Evolutionary conservation across 495 filamentous ascomycete species (phyloP).

Genomic region (Trichocladium uniseriatum): DNA sequence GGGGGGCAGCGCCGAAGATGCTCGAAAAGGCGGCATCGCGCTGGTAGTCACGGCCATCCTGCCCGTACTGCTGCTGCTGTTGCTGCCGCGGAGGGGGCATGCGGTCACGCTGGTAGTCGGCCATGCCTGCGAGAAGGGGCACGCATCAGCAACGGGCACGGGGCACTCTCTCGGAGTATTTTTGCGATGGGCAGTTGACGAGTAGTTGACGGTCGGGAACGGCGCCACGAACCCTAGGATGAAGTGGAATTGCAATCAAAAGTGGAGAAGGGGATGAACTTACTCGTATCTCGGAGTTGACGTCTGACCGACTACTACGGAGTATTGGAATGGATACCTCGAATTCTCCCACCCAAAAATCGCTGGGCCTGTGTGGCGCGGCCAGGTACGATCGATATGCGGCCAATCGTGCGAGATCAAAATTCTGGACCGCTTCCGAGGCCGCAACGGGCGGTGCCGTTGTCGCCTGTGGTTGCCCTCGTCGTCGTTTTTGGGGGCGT

Average conservation of each 20-base stretch:
- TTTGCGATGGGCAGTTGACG: background rate
- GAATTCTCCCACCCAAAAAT: no score
- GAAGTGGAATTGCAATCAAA: constrained; percentile 18
- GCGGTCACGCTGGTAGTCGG: constrained; percentile 77
- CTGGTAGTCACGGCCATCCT: constrained; percentile 52
- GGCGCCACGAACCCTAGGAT: no score
- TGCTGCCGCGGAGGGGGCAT: constrained; percentile 44
- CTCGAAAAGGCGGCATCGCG: constrained; percentile 92
- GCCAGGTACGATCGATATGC: no score
- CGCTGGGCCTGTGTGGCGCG: no score
- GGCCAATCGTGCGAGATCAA: background rate
- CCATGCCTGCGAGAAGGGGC: constrained; percentile 45
- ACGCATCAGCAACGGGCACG: constrained; percentile 2
- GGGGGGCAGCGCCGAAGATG: constrained; percentile 86
- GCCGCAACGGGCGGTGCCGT: constrained; percentile 6
- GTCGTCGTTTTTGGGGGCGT: background rate
- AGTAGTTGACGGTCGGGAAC: background rate
- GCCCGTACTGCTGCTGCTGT: constrained; percentile 45
- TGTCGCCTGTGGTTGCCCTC: constrained; percentile 1
- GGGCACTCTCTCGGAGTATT: background rate
- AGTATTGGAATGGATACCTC: no score
- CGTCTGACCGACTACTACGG: constrained; percentile 13
- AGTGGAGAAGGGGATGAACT: constrained; percentile 23
- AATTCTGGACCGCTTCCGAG: background rate
- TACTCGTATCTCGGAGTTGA: constrained; percentile 20